Conservation (phyloP, 306 rosid species). For the Lathyrus sativus region DNA sequence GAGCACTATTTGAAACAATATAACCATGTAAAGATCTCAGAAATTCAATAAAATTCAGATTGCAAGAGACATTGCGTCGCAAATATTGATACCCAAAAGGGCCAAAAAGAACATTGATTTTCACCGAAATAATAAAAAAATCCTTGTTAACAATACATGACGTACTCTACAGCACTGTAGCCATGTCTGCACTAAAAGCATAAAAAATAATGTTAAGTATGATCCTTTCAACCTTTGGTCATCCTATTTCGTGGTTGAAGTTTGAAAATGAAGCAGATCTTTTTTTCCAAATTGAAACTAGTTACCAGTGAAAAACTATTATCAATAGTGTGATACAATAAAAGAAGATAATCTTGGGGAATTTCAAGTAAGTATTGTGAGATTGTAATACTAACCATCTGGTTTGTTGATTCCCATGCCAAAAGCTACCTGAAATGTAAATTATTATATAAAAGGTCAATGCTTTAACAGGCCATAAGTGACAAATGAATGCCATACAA, state of each 20-base stretch:
- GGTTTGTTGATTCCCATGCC: conserved; percentile 99
- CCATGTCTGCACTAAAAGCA: conserved; percentile 16
- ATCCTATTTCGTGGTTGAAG: conserved; percentile 20
- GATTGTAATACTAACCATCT: conserved; percentile 71
- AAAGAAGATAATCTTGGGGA: conserved; percentile 13
- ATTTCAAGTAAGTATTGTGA: conserved; percentile 17
- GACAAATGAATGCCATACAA: conserved; percentile 24
- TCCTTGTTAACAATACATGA: neutral
- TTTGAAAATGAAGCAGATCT: neutral
- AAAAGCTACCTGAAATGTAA: conserved; percentile 84
- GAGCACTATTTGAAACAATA: conserved; percentile 27
- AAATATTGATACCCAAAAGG: conserved; percentile 1
- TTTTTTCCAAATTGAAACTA: conserved; percentile 18
- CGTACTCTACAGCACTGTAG: neutral
- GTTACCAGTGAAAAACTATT: conserved; percentile 28
- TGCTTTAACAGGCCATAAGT: conserved; percentile 20
- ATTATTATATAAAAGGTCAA: conserved; percentile 12
- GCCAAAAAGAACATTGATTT: conserved; percentile 25
- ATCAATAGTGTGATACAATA: neutral
- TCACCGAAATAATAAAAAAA: neutral
- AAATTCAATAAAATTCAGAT: conserved; percentile 18
- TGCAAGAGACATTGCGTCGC: conserved; percentile 7
- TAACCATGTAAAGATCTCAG: conserved; percentile 7
- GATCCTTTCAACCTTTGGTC: conserved; percentile 14
- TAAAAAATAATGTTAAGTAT: conserved; percentile 17